phyloP scores from a whole-genome alignment of 495 filamentous ascomycete species.

The Umbilicaria muhlenbergii region DNA sequence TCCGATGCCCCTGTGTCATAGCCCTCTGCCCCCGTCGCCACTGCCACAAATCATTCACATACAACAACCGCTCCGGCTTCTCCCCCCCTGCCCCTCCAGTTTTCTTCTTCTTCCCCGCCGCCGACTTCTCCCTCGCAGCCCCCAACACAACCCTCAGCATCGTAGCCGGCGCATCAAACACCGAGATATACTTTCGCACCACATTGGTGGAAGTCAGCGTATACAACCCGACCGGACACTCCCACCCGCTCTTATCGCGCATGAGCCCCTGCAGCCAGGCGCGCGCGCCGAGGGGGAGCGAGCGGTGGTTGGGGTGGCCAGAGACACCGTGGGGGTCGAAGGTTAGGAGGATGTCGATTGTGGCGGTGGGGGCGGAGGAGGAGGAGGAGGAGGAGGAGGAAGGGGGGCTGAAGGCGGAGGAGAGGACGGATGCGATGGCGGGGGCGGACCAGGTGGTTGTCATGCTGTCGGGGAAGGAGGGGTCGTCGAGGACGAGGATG shows the following conservation, averaged over 20 bases:
- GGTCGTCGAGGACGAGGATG: conserved; percentile 68
- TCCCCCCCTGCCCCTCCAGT: conserved; percentile 12
- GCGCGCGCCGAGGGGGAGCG: conserved; percentile 68
- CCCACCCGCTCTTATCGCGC: conserved; percentile 47
- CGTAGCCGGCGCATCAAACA: conserved; percentile 58
- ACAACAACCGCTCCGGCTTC: conserved; percentile 42
- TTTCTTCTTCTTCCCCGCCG: conserved; percentile 6
- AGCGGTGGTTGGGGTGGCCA: conserved; percentile 80
- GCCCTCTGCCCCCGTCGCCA: conserved; percentile 59
- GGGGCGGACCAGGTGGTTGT: conserved; percentile 51
- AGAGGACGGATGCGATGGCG: conserved; percentile 52
- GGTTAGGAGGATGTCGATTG: conserved; percentile 72
- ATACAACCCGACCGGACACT: conserved; percentile 64
- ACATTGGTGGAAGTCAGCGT: conserved; percentile 58
- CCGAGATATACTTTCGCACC: conserved; percentile 60
- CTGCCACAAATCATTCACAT: conserved; percentile 45
- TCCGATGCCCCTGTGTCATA: conserved; percentile 77
- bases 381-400: background rate
- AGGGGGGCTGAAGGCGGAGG: conserved; percentile 17
- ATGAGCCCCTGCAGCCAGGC: conserved; percentile 49
- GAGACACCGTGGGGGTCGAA: conserved; percentile 74
- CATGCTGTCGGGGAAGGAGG: conserved; percentile 77
- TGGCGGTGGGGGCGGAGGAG: conserved; percentile 30
- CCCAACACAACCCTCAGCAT: conserved; percentile 30
- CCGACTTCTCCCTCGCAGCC: conserved; percentile 11